phyloP scores from a whole-genome alignment of 129 eudicot genomes.

The Chrysanthemum makinoi region DNA sequence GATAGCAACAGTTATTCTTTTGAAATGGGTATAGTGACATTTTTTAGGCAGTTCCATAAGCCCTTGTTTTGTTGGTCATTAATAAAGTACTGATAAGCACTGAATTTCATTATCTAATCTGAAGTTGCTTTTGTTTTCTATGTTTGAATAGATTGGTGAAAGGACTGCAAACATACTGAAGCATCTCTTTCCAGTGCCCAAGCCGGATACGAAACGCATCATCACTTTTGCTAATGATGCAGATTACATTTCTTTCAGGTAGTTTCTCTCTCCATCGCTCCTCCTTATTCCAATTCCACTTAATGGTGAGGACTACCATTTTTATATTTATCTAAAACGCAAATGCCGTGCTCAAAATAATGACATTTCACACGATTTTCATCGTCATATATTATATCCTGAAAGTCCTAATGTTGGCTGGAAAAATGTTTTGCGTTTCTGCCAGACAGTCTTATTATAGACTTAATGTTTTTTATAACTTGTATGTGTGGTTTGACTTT shows the following conservation, averaged over 20 bases:
- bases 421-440: neutral
- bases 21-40: neutral
- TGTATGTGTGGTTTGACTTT: neutral
- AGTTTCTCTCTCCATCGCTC: constrained; percentile 8
- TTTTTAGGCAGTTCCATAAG: neutral
- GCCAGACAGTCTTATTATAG: neutral
- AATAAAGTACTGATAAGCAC: neutral
- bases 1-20: neutral
- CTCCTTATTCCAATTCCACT: neutral
- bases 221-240: constrained; percentile 91
- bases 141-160: constrained; percentile 63
- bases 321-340: neutral
- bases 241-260: constrained; percentile 96
- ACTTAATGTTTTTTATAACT: neutral
- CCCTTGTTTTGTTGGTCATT: neutral
- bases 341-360: neutral
- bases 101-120: neutral
- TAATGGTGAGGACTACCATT: neutral
- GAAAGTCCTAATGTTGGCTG: neutral
- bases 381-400: neutral
- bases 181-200: constrained; percentile 95
- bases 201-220: constrained; percentile 93
- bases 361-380: constrained; percentile 4
- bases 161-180: constrained; percentile 89
- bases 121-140: neutral